Percentiles rank a stretch among this genome's conserved stretches.
Conservation (phyloP, 2,329 filamentous ascomycete species). For the Penicillium nordicum region DNA sequence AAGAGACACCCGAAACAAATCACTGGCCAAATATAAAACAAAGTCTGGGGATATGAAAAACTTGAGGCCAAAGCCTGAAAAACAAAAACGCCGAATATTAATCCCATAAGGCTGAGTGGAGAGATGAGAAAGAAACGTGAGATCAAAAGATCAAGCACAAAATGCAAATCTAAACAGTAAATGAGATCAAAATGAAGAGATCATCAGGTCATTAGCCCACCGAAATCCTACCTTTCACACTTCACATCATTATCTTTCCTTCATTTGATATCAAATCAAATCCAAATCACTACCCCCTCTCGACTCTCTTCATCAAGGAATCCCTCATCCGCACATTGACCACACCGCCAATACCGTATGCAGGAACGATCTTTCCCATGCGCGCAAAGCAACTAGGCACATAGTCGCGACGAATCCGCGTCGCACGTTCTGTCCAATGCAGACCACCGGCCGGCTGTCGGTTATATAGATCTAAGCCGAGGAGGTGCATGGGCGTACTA, state of each 20-base stretch:
- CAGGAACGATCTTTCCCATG: slow-evolving; percentile 81
- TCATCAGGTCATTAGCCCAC: slow-evolving; percentile 2
- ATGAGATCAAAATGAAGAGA: slow-evolving; percentile 1
- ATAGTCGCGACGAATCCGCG: slow-evolving; percentile 71
- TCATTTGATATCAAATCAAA: not conserved
- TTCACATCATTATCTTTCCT: not conserved
- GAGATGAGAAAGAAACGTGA: not conserved
- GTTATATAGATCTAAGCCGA: slow-evolving; percentile 86
- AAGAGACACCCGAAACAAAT: not conserved
- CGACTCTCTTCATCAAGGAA: slow-evolving; percentile 60
- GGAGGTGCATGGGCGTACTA: slow-evolving; percentile 78
- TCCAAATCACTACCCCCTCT: slow-evolving; percentile 29
- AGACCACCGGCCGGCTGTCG: slow-evolving; percentile 48
- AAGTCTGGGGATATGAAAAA: not conserved
- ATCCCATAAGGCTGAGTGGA: slow-evolving; percentile 7
- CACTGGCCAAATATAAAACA: not conserved
- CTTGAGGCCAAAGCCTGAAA: not conserved
- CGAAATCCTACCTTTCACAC: not conserved
- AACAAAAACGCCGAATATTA: not conserved
- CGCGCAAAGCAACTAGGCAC: slow-evolving; percentile 67
- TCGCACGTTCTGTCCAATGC: slow-evolving; percentile 59
- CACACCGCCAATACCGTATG: slow-evolving; percentile 84
- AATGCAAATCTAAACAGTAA: slow-evolving; percentile 5
- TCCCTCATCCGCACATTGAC: slow-evolving; percentile 72
- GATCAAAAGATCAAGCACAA: not conserved